Evolutionary conservation across 352 stramenopile species (phyloP).

Genomic region (Phytophthora ohioensis): DNA sequence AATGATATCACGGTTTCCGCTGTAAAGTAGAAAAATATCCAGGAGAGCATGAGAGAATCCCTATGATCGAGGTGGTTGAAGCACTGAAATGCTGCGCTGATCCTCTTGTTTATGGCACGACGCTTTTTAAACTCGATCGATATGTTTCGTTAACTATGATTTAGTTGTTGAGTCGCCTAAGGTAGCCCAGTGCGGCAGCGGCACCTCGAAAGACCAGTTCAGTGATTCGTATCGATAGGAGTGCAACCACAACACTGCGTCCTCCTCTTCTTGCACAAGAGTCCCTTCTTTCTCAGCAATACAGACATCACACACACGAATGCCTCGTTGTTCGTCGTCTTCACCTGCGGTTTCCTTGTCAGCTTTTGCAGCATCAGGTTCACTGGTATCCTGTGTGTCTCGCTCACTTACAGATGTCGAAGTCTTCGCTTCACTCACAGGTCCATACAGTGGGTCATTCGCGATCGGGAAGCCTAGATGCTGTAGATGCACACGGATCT

Average conservation of each 20-base stretch:
- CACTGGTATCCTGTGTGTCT: neutral
- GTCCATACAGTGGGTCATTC: slow-evolving; percentile 95
- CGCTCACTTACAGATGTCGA: neutral
- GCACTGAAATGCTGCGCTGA: neutral
- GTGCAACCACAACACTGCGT: slow-evolving; percentile 57
- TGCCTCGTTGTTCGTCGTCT: slow-evolving; percentile 28
- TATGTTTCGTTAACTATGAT: neutral
- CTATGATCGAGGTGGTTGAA: neutral
- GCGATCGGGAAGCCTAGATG: slow-evolving; percentile 89
- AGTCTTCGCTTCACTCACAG: neutral
- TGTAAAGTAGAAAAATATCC: too few species aligned
- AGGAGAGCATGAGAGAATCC: too few species aligned
- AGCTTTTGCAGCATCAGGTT: neutral
- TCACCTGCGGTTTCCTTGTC: neutral
- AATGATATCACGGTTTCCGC: too few species aligned
- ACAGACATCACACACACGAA: slow-evolving; percentile 34
- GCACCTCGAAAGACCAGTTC: slow-evolving; percentile 51
- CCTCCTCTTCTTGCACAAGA: slow-evolving; percentile 4
- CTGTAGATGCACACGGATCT: slow-evolving; percentile 96
- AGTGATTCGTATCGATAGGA: slow-evolving; percentile 57
- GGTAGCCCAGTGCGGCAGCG: slow-evolving; percentile 49
- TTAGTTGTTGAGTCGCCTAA: slow-evolving; percentile 7
- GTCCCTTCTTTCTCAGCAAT: slow-evolving; percentile 1
- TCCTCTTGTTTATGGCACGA: neutral
- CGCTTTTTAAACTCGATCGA: neutral